These are phyloP conservation scores for Hericium coralloides DNA, from an alignment of 768 basidiomycete species.

Conservation along the genomic window DNA sequence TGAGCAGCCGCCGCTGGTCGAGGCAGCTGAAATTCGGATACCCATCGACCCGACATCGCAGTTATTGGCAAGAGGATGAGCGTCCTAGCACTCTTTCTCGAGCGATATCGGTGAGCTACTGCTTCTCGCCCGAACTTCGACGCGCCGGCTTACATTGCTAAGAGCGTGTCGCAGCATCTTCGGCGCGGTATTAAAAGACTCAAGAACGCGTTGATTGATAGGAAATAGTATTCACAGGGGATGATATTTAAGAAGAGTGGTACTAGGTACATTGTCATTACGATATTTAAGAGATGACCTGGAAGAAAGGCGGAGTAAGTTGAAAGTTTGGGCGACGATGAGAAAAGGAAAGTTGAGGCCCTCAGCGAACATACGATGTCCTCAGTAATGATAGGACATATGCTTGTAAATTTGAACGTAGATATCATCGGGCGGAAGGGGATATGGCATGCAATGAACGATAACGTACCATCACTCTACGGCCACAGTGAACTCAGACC, in stretches of 20 bases:
- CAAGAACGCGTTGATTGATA: too few relatives aligned
- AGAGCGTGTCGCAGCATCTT: too few relatives aligned
- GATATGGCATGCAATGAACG: background rate
- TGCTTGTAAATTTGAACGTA: conserved; percentile 12
- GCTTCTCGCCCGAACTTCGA: too few relatives aligned
- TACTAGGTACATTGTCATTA: too few relatives aligned
- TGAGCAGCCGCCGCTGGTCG: conserved; percentile 5
- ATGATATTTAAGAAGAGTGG: too few relatives aligned
- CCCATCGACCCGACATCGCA: background rate
- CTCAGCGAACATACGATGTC: conserved; percentile 18
- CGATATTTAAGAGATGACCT: too few relatives aligned
- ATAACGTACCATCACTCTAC: conserved; percentile 1
- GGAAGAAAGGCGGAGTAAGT: too few relatives aligned
- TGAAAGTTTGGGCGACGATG: background rate
- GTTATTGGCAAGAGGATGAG: background rate
- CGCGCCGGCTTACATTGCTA: too few relatives aligned
- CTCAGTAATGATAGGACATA: conserved; percentile 16
- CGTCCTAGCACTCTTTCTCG: background rate
- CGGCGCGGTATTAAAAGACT: too few relatives aligned
- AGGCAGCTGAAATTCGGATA: conserved; percentile 10
- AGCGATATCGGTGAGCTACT: conserved; percentile 1
- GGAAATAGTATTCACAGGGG: too few relatives aligned
- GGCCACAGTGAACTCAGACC: too few relatives aligned
- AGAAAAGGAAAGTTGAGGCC: background rate
- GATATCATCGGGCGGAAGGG: conserved; percentile 10